A percentile compares a stretch with the other conserved stretches of the same genome.
Conservation (phyloP, 2,329 filamentous ascomycete genomes). For the Ceratocystis colombiana region DNA sequence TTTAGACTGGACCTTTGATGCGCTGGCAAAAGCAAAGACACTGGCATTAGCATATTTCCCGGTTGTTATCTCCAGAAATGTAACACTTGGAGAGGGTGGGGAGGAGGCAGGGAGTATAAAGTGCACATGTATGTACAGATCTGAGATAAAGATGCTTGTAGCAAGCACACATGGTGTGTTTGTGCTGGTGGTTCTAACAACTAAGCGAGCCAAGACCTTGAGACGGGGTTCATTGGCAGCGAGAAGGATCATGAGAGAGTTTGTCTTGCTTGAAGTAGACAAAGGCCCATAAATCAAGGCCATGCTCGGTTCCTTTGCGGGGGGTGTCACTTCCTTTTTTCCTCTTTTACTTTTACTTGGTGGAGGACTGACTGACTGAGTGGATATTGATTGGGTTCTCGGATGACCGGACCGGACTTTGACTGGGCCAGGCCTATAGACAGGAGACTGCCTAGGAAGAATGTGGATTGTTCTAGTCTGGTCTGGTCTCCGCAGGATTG, state of each 20-base stretch:
- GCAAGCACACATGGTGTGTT: neutral
- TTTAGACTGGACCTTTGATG: neutral
- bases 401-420: too few species aligned
- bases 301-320: neutral
- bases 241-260: neutral
- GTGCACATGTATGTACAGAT: neutral
- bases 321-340: neutral
- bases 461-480: too few species aligned
- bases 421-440: too few species aligned
- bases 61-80: neutral
- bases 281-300: slow-evolving; percentile 4
- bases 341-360: neutral
- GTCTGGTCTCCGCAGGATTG: too few species aligned
- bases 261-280: neutral
- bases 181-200: neutral
- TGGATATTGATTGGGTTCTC: too few species aligned
- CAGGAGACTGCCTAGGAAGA: too few species aligned
- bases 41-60: neutral
- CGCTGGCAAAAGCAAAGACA: neutral
- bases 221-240: neutral
- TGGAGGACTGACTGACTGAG: too few species aligned
- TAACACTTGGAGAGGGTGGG: neutral
- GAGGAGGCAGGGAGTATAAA: too few species aligned
- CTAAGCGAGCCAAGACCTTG: slow-evolving; percentile 1
- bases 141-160: too few species aligned